Percentiles rank a stretch among this genome's conserved stretches.
Evolutionary conservation across 108 stramenopile species (phyloP).

Genomic region (Cyclotella atomus): DNA sequence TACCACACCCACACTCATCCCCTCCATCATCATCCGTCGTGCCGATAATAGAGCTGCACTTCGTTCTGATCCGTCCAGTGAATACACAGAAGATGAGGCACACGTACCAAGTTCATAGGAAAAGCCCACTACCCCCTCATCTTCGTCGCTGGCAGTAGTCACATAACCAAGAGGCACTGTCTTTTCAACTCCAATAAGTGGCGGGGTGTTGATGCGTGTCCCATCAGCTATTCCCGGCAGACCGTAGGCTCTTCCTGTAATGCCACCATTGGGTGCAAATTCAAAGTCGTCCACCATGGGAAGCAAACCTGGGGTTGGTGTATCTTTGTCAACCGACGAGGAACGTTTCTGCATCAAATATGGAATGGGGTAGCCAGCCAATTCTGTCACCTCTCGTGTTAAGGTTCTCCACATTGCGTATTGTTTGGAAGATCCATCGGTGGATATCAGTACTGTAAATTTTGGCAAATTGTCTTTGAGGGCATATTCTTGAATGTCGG

Average conservation of each 20-base stretch:
- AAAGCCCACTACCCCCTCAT: background rate
- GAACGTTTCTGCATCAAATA: slow-evolving; percentile 50
- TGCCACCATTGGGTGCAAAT: slow-evolving; percentile 68
- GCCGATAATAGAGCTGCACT: slow-evolving; percentile 18
- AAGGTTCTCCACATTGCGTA: slow-evolving; percentile 77
- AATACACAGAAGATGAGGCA: slow-evolving; percentile 29
- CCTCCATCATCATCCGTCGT: slow-evolving; percentile 7
- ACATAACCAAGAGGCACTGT: slow-evolving; percentile 78
- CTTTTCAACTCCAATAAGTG: slow-evolving; percentile 50
- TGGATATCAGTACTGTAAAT: slow-evolving; percentile 55
- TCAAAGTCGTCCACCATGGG: slow-evolving; percentile 81
- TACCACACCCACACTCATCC: too few relatives aligned
- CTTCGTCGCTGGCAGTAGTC: background rate
- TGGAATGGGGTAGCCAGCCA: slow-evolving; percentile 73
- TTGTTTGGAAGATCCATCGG: background rate
- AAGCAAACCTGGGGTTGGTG: slow-evolving; percentile 41
- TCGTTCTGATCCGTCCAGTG: slow-evolving; percentile 34
- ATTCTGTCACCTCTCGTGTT: slow-evolving; percentile 67
- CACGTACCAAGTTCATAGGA: slow-evolving; percentile 73
- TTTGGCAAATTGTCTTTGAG: slow-evolving; percentile 61
- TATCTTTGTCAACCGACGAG: background rate
- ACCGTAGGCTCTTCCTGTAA: slow-evolving; percentile 69
- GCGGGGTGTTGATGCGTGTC: slow-evolving; percentile 64
- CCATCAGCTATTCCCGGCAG: slow-evolving; percentile 78
- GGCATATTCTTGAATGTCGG: slow-evolving; percentile 67